Conservation (phyloP, 129 eudicot species). For the carrot (Daucus carota) region DNA sequence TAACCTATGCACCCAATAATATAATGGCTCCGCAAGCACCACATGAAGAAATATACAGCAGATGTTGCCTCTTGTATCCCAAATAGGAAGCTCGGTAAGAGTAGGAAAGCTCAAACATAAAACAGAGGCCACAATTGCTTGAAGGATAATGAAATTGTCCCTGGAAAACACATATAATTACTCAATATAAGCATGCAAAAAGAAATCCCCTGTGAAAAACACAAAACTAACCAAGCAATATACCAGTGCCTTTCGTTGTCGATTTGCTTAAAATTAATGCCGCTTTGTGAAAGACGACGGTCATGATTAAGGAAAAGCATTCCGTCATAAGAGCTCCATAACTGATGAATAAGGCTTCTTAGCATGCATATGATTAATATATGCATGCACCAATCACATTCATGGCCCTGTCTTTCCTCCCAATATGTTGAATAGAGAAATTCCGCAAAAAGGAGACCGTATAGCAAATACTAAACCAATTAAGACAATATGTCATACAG, state of each 20-base stretch:
- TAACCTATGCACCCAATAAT: not conserved
- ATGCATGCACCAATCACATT: too few species aligned
- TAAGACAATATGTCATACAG: too few species aligned
- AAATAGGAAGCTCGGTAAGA: too few species aligned
- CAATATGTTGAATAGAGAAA: too few species aligned
- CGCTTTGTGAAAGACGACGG: not conserved
- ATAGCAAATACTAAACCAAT: too few species aligned
- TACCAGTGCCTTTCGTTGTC: not conserved
- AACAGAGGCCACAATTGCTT: too few species aligned
- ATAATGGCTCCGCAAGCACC: not conserved
- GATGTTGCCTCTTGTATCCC: not conserved
- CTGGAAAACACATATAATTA: too few species aligned
- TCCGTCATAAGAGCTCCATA: not conserved
- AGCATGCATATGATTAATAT: not conserved
- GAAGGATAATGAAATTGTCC: too few species aligned
- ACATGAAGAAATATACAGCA: not conserved
- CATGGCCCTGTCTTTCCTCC: too few species aligned
- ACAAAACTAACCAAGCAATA: not conserved
- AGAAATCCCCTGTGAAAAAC: not conserved
- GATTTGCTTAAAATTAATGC: not conserved
- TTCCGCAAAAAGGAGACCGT: too few species aligned
- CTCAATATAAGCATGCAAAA: too few species aligned
- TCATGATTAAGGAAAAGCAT: not conserved
- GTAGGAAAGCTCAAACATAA: too few species aligned
- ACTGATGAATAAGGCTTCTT: not conserved